A percentile compares a stretch with the other conserved stretches of the same genome.
These are phyloP conservation scores for Chaetomium strumarium DNA, from an alignment of 2,329 filamentous ascomycete genomes.

Conservation along the genomic window DNA sequence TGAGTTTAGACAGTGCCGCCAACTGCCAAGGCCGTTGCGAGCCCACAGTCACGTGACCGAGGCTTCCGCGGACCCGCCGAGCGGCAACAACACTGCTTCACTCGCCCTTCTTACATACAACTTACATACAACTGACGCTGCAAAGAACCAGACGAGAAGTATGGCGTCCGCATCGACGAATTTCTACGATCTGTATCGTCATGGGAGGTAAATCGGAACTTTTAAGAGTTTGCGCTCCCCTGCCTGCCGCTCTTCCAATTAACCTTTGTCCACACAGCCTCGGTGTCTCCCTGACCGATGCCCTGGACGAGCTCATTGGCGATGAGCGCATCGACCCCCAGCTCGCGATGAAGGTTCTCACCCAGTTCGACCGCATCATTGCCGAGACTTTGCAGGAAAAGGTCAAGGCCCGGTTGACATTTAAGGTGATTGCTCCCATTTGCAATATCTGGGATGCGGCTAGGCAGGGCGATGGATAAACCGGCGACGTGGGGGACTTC, in stretches of 20 bases:
- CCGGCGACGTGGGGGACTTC: neutral
- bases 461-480: neutral
- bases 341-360: constrained; percentile 95
- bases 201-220: constrained; percentile 71
- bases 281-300: constrained; percentile 88
- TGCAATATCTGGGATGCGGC: neutral
- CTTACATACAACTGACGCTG: neutral
- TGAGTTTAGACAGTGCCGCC: constrained; percentile 10
- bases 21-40: constrained; percentile 18
- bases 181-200: constrained; percentile 93
- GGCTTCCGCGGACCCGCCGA: neutral
- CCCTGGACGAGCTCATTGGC: constrained; percentile 93
- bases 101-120: neutral
- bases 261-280: constrained; percentile 58
- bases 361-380: constrained; percentile 90
- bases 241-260: constrained; percentile 15
- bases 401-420: constrained; percentile 83
- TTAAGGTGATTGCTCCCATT: constrained; percentile 64
- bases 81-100: neutral
- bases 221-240: neutral
- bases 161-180: constrained; percentile 25
- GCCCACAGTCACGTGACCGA: constrained; percentile 1
- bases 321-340: constrained; percentile 94
- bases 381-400: constrained; percentile 87
- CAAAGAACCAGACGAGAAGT: constrained; percentile 11